Conservation (phyloP, 2,329 filamentous ascomycete genomes). For the Exserohilum rostratum region DNA sequence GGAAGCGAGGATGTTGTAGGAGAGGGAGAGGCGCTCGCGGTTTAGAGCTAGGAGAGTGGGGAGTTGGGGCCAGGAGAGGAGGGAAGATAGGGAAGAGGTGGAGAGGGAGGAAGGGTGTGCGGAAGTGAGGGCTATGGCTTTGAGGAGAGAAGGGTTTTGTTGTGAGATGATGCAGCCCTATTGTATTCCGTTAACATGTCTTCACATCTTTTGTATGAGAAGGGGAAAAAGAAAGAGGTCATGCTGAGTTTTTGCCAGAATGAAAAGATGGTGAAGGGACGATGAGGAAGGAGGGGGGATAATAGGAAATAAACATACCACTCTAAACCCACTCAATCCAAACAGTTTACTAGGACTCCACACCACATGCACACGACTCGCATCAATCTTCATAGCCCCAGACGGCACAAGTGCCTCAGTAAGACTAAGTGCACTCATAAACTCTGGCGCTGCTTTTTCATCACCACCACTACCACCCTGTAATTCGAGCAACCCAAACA, state of each 20-base stretch:
- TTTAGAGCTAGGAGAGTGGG: constrained; percentile 35
- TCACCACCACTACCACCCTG: constrained; percentile 2
- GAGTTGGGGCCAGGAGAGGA: constrained; percentile 35
- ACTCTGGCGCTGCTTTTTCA: constrained; percentile 16
- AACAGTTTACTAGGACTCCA: constrained; percentile 43
- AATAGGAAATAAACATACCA: no score
- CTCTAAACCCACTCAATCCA: constrained; percentile 34
- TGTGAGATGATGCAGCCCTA: constrained; percentile 43
- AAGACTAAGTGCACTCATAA: constrained; percentile 34
- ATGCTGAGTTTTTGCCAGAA: no score
- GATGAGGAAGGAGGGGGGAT: neutral
- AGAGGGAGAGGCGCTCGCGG: constrained; percentile 28
- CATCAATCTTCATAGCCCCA: constrained; percentile 43
- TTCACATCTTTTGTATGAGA: no score
- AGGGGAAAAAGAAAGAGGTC: no score
- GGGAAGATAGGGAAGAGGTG: constrained; percentile 26
- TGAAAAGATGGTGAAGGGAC: neutral
- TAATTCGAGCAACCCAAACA: constrained; percentile 28
- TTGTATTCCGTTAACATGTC: neutral
- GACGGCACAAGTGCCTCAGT: constrained; percentile 35
- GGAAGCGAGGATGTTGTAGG: constrained; percentile 25
- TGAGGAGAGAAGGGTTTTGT: constrained; percentile 33
- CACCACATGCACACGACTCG: constrained; percentile 38
- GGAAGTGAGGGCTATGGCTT: constrained; percentile 25
- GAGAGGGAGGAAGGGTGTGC: constrained; percentile 28